A percentile compares a stretch with the other conserved stretches of the same genome.
Conservation (phyloP, 176 grass and related monocot species). For the Avena insularis region DNA sequence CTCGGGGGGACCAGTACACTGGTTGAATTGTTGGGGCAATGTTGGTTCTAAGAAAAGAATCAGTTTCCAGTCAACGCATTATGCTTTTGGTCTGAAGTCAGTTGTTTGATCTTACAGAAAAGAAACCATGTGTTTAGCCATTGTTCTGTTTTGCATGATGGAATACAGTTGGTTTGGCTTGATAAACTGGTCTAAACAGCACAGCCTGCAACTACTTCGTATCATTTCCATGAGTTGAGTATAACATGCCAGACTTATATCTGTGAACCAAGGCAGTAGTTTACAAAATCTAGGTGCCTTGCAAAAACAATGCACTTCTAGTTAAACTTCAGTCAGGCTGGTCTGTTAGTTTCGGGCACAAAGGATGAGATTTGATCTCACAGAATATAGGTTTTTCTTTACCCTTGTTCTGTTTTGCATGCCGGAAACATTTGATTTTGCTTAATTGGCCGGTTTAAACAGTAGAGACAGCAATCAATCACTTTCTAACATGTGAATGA, state of each 20-base stretch:
- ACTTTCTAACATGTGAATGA: not conserved
- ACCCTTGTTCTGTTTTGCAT: not conserved
- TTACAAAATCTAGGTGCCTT: too few species aligned
- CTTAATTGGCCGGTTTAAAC: not conserved
- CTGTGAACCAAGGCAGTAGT: too few species aligned
- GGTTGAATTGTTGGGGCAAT: constrained; percentile 24
- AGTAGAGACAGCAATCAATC: not conserved
- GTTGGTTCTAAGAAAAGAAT: constrained; percentile 8
- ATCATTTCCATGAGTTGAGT: too few species aligned
- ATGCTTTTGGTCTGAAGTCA: not conserved
- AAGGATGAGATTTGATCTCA: not conserved
- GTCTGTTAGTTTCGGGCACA: not conserved
- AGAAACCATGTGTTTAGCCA: too few species aligned
- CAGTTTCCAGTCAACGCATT: constrained; percentile 21
- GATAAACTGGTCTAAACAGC: too few species aligned
- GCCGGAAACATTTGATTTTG: not conserved
- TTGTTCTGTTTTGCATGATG: too few species aligned
- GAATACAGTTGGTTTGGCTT: too few species aligned
- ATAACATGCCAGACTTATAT: too few species aligned
- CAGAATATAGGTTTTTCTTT: not conserved
- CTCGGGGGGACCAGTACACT: constrained; percentile 6
- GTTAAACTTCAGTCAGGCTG: not conserved
- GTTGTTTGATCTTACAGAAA: too few species aligned
- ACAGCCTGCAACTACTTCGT: too few species aligned
- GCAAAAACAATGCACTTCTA: too few species aligned